phyloP scores from a whole-genome alignment of 495 filamentous ascomycete genomes.

The Margaritispora aquatica region DNA sequence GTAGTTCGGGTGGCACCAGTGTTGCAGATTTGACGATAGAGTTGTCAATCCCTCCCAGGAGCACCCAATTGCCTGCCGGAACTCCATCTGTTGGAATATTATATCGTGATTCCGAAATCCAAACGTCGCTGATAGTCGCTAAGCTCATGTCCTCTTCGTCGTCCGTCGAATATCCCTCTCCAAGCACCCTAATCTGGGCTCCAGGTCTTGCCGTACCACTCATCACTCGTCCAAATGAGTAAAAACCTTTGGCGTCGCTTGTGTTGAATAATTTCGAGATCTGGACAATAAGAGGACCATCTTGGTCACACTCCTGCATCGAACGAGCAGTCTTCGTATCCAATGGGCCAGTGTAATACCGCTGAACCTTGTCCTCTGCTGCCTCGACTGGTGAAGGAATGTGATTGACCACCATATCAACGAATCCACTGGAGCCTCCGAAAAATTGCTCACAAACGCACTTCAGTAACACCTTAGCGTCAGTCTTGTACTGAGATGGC shows the following conservation, averaged over 20 bases:
- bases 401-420: conserved; percentile 91
- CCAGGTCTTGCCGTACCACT: conserved; percentile 83
- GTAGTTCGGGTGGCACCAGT: conserved; percentile 72
- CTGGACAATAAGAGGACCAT: conserved; percentile 85
- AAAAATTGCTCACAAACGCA: conserved; percentile 95
- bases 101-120: conserved; percentile 91
- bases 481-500: conserved; percentile 81
- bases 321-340: conserved; percentile 77
- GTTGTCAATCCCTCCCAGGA: conserved; percentile 89
- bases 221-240: conserved; percentile 87
- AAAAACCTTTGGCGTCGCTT: conserved; percentile 77
- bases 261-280: conserved; percentile 91
- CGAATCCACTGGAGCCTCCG: conserved; percentile 80
- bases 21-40: conserved; percentile 99
- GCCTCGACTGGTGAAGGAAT: conserved; percentile 83
- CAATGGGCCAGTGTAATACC: conserved; percentile 92
- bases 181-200: conserved; percentile 81
- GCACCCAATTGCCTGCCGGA: conserved; percentile 91
- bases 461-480: conserved; percentile 83
- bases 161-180: conserved; percentile 92
- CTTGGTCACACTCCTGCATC: conserved; percentile 77
- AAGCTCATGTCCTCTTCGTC: conserved; percentile 96
- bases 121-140: conserved; percentile 83
- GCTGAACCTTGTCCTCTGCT: conserved; percentile 65
- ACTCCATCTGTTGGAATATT: conserved; percentile 87